Evolutionary conservation across 2,329 filamentous ascomycete species (phyloP).

Genomic region (Didymellaceae sp.): DNA sequence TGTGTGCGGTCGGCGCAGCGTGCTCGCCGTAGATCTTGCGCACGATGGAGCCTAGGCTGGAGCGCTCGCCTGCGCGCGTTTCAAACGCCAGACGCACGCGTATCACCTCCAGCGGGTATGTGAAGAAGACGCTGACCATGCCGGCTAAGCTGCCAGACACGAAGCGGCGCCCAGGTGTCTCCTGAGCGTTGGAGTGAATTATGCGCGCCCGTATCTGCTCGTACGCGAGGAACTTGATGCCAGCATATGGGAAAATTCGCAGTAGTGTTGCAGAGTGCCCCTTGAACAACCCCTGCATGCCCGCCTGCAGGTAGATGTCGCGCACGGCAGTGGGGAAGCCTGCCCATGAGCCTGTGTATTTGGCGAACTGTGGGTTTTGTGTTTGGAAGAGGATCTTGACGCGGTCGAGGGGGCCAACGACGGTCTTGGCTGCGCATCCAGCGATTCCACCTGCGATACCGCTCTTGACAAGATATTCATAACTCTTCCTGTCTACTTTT

Average conservation of each 20-base stretch:
- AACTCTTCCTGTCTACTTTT: slow-evolving; percentile 71
- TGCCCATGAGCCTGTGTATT: slow-evolving; percentile 88
- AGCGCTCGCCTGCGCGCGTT: slow-evolving; percentile 75
- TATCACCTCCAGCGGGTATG: slow-evolving; percentile 92
- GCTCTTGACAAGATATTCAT: slow-evolving; percentile 83
- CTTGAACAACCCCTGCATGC: slow-evolving; percentile 79
- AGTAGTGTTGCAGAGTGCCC: slow-evolving; percentile 94
- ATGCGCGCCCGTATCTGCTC: slow-evolving; percentile 87
- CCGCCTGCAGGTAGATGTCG: slow-evolving; percentile 80
- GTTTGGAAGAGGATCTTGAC: slow-evolving; percentile 99
- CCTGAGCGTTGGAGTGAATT: slow-evolving; percentile 74
- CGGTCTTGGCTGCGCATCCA: slow-evolving; percentile 91
- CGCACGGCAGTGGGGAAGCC: slow-evolving; percentile 82
- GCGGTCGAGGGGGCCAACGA: slow-evolving; percentile 93
- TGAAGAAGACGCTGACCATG: slow-evolving; percentile 91
- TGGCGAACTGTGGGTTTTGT: slow-evolving; percentile 89
- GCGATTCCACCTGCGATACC: slow-evolving; percentile 88
- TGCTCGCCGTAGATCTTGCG: slow-evolving; percentile 85
- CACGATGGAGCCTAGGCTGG: slow-evolving; percentile 77
- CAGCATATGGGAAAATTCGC: slow-evolving; percentile 95
- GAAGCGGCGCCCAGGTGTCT: slow-evolving; percentile 80
- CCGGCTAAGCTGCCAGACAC: slow-evolving; percentile 78
- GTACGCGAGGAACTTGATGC: slow-evolving; percentile 97
- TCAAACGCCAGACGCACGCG: slow-evolving; percentile 93
- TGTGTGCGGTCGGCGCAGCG: slow-evolving; percentile 42